These are phyloP conservation scores for Skeletonema grethae DNA, from an alignment of 108 stramenopile genomes.

Conservation along the genomic window DNA sequence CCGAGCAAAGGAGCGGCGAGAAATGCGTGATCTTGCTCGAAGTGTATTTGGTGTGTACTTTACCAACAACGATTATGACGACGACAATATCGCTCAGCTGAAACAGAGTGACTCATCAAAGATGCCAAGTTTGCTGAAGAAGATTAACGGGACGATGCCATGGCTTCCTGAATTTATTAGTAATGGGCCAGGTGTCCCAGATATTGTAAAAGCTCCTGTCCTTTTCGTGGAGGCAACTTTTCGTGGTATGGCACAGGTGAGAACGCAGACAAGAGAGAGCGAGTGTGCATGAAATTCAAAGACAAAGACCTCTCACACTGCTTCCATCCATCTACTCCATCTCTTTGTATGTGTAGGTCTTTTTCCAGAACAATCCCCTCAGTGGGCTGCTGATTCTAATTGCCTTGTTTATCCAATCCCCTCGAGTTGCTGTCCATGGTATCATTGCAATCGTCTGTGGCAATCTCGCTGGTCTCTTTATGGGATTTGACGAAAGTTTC, in stretches of 20 bases:
- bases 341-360: conserved; percentile 11
- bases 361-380: conserved; percentile 47
- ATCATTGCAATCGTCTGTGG: conserved; percentile 34
- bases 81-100: neutral
- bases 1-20: neutral
- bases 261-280: neutral
- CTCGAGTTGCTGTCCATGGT: conserved; percentile 43
- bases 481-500: conserved; percentile 42
- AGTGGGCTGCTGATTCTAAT: conserved; percentile 40
- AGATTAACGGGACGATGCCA: conserved; percentile 27
- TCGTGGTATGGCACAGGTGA: conserved; percentile 35
- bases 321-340: neutral
- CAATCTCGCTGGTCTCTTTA: conserved; percentile 23
- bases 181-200: neutral
- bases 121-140: neutral
- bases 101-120: neutral
- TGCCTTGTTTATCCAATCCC: conserved; percentile 42
- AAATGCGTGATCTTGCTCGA: conserved; percentile 11
- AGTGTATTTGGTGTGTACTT: conserved; percentile 18
- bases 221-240: conserved; percentile 31
- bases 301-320: neutral
- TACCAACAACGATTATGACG: conserved; percentile 3
- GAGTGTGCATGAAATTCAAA: neutral
- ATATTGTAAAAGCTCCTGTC: neutral
- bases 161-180: conserved; percentile 7